phyloP scores from a whole-genome alignment of 1,139 yeast genomes.

The Taiozyma sp. region DNA sequence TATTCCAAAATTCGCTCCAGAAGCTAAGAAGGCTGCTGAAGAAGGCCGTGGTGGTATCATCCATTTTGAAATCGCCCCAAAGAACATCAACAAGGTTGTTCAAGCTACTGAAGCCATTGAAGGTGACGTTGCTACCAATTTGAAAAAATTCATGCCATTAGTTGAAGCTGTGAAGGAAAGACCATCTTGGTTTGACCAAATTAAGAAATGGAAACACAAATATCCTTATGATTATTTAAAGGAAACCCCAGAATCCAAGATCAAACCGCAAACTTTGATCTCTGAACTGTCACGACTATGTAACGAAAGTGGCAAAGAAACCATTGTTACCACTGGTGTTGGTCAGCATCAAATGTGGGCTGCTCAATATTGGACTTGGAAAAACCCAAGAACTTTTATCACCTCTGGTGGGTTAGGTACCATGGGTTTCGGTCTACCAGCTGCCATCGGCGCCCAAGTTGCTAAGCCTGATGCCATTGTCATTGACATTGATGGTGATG shows the following conservation, averaged over 20 bases:
- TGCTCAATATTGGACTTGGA: conserved; percentile 96
- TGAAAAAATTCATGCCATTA: conserved; percentile 68
- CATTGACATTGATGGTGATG: conserved; percentile 97
- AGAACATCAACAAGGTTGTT: conserved; percentile 95
- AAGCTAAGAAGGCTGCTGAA: conserved; percentile 80
- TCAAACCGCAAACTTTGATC: conserved; percentile 92
- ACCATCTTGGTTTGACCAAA: conserved; percentile 72
- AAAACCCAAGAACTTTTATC: conserved; percentile 84
- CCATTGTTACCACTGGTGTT: conserved; percentile 93
- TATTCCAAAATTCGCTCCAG: conserved; percentile 88
- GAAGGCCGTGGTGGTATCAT: conserved; percentile 93
- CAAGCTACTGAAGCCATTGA: conserved; percentile 96
- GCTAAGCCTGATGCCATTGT: conserved; percentile 94
- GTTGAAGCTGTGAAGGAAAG: conserved; percentile 60
- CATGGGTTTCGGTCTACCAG: conserved; percentile 96
- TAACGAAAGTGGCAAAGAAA: conserved; percentile 58
- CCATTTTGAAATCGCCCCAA: conserved; percentile 94
- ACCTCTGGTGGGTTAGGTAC: conserved; percentile 99
- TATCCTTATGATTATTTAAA: conserved; percentile 79
- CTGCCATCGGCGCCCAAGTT: conserved; percentile 97
- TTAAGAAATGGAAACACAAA: conserved; percentile 78
- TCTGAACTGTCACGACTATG: conserved; percentile 74
- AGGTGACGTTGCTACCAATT: conserved; percentile 87
- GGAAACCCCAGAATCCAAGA: conserved; percentile 74
- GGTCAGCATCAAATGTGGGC: conserved; percentile 99